phyloP scores from a whole-genome alignment of 164 flowering plant species.

The Tetrastigma voinierianum region DNA sequence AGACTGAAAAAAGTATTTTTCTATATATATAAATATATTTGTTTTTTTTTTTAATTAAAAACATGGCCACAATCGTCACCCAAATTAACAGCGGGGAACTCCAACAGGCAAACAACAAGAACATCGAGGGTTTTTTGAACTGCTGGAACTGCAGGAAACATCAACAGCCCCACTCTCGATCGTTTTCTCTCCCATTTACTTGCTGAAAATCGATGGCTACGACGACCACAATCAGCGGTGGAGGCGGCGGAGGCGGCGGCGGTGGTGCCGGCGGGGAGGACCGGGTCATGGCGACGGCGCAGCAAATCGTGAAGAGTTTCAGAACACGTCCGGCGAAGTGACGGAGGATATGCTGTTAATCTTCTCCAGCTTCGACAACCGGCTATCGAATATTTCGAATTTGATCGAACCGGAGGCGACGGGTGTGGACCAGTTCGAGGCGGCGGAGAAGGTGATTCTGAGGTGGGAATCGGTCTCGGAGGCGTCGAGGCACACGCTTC shows the following conservation, averaged over 20 bases:
- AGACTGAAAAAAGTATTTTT: too few species aligned
- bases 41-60: too few species aligned
- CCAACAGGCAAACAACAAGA: too few species aligned
- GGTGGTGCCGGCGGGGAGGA: constrained; percentile 27
- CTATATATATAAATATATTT: too few species aligned
- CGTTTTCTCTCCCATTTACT: too few species aligned
- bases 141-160: too few species aligned
- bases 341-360: constrained; percentile 43
- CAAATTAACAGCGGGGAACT: too few species aligned
- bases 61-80: too few species aligned
- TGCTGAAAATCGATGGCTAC: constrained; percentile 5
- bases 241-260: constrained; percentile 5
- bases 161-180: too few species aligned
- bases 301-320: constrained; percentile 45
- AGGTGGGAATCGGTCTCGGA: constrained; percentile 21
- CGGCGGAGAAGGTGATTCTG: constrained; percentile 38
- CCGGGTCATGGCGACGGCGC: constrained; percentile 44
- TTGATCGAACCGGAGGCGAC: constrained; percentile 13
- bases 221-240: constrained; percentile 17
- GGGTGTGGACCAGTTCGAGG: constrained; percentile 18
- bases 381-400: constrained; percentile 31
- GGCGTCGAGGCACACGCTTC: constrained; percentile 13
- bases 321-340: constrained; percentile 34
- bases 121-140: too few species aligned
- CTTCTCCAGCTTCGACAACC: constrained; percentile 45